phyloP scores from a whole-genome alignment of 805 yeast genomes.

The Yarrowia sp. region DNA sequence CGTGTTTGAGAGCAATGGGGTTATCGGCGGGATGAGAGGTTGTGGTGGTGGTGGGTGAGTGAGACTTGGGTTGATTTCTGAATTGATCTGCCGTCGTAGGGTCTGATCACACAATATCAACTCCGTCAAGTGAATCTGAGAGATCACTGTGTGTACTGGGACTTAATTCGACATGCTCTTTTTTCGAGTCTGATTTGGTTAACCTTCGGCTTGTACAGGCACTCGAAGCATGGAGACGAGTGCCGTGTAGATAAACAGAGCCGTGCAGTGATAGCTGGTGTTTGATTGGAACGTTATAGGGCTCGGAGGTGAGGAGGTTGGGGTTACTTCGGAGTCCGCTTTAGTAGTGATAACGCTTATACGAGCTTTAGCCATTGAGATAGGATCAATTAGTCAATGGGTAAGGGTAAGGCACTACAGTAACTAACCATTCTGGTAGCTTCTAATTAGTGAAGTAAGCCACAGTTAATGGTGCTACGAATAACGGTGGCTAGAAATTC shows the following conservation, averaged over 20 bases:
- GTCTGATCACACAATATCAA: too few relatives aligned
- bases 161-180: conserved; percentile 3
- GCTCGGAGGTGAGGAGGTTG: background rate
- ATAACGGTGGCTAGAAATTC: too few relatives aligned
- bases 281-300: background rate
- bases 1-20: conserved; percentile 1
- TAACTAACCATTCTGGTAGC: too few relatives aligned
- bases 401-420: background rate
- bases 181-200: conserved; percentile 32
- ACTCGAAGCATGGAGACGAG: background rate
- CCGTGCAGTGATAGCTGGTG: conserved; percentile 10
- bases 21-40: too few relatives aligned
- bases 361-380: too few relatives aligned
- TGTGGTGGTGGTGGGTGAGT: too few relatives aligned
- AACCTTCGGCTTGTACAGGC: background rate
- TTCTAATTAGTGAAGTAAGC: background rate
- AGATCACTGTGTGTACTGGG: background rate
- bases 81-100: too few relatives aligned
- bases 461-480: too few relatives aligned
- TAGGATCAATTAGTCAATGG: background rate
- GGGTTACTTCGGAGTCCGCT: conserved; percentile 3
- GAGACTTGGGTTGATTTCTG: too few relatives aligned
- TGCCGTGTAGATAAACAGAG: conserved; percentile 22
- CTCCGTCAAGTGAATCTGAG: too few relatives aligned
- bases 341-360: background rate